phyloP scores from a whole-genome alignment of 352 stramenopile genomes.

The Phytopythium montanum region DNA sequence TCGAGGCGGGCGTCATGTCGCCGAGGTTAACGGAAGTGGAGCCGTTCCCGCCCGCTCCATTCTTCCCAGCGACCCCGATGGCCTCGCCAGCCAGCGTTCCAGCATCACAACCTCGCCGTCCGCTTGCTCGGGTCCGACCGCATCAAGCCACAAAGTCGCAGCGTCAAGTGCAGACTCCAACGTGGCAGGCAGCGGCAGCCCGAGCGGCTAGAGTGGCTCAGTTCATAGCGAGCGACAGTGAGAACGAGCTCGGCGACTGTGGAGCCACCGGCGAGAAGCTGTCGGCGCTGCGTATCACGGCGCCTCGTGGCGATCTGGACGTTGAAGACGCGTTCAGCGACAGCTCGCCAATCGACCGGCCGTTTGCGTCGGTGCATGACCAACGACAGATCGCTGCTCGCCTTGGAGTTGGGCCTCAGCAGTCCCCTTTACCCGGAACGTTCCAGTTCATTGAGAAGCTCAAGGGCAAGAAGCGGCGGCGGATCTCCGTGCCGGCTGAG shows the following conservation, averaged over 20 bases:
- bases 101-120: not conserved
- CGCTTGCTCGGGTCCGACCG: not conserved
- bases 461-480: slow-evolving; percentile 53
- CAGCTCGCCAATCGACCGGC: not conserved
- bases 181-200: not conserved
- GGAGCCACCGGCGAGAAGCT: not conserved
- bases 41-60: not conserved
- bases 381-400: not conserved
- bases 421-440: slow-evolving; percentile 43
- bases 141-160: not conserved
- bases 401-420: not conserved
- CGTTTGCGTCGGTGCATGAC: not conserved
- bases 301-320: not conserved
- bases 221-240: not conserved
- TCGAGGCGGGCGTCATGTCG: slow-evolving; percentile 25
- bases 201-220: not conserved
- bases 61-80: not conserved
- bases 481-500: slow-evolving; percentile 34
- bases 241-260: slow-evolving; percentile 1
- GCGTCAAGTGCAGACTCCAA: not conserved
- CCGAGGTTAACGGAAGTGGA: slow-evolving; percentile 5
- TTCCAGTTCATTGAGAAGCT: slow-evolving; percentile 54
- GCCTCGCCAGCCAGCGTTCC: not conserved
- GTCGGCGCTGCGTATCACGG: not conserved
- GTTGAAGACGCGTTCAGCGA: not conserved